Base-by-base conservation (phyloP, 169 alveolate genomes). In the Plasmodium berghei region DNA sequence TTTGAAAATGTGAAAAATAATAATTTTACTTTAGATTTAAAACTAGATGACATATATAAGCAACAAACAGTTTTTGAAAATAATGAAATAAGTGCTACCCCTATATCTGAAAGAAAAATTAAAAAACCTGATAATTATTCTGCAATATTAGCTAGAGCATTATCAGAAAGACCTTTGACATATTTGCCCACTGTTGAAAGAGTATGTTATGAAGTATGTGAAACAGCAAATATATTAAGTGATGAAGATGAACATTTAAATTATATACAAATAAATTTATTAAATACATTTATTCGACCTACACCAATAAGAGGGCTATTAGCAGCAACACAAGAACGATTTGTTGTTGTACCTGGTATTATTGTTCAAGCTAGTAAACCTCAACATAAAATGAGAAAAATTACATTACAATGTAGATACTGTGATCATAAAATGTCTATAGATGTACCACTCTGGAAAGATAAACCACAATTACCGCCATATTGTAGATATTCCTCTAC, bases 261-360 rank as follows among this genome's bases (percentile, higher is more conserved):
- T 88, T 92, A 85, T 74, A 91, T 93, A 40, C 96, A 93, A 58
- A 91, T 93, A 18, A 93, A 93, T 87, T 88, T 93, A 54, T 89
- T 93, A 28, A 93, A 93, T 74, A 91, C 94, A 10, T 93, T 91
- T 61, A 89, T 93, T 42, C 91, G 92, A 77, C 96, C 96, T 4
- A 93, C 95, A 42, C 94, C 95, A 6, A 93, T 93, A 42, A 88
- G 96, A 89, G 92, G 67, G 1, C 49, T 93, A 58, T 71, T 93
- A 48, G 93, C 96, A 34, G 75, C 93, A 20, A 93, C 93, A 66
- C 96, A 93, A 92, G 99, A 97, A 87, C 92, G 97, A 77, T 92
- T 97, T 83, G 97, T 98, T 0, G 97, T 96, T 5, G 97, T 98
- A 40, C 98, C 99, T 45, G 99, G 99, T 1, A 97, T 98, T 55